Base-by-base conservation (phyloP, 495 filamentous ascomycete species). In the Immersiella caudata region DNA sequence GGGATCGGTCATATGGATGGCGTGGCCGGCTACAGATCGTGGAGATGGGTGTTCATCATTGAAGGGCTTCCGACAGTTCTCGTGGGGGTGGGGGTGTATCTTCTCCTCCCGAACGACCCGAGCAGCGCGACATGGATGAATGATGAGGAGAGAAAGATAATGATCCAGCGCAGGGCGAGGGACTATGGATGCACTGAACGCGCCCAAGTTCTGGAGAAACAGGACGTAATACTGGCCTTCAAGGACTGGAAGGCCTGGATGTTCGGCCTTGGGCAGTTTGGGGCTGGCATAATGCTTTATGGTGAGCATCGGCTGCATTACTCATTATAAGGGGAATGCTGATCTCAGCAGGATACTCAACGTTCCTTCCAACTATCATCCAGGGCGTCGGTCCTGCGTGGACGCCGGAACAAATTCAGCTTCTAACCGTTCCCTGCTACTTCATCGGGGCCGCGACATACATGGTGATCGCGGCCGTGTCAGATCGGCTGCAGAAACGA, bases 351-450 rank as follows among this genome's bases (percentile, higher is more conserved):
- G 80, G 89, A 3, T 94, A 86, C 75, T 87, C 84, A 67, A 92
- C 89, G 0, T 94, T 94, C 71, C 79, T 93, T 3, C 91, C 91
- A 0, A 94, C 89, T 24, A 93, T 94, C 69, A 92, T 94, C 77
- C 78, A 85, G 27, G 87, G 83, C 12, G 84, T 92, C 63, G 88
- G 88, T 1, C 40, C 40, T 6, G 71, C 79, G 18, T 92, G 88
- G 84, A 80, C 84, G 0, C 78, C 79, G 0, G 83, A 89, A 0
- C 76, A 90, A 64, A 82, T 90, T 20, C 91, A 94, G 75, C 84
- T 90, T 25, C 84, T 93, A n/a, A 93, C 90, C 0, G 90, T 94
- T 51, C 91, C 91, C 4, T 90, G 89, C 74, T 94, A 93, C 70
- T 84, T 83, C 50, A 73, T 92, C 11, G 91, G 90, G 0, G 89